phyloP scores from a whole-genome alignment of 2,329 filamentous ascomycete species.

The Alternaria brassicicola region DNA sequence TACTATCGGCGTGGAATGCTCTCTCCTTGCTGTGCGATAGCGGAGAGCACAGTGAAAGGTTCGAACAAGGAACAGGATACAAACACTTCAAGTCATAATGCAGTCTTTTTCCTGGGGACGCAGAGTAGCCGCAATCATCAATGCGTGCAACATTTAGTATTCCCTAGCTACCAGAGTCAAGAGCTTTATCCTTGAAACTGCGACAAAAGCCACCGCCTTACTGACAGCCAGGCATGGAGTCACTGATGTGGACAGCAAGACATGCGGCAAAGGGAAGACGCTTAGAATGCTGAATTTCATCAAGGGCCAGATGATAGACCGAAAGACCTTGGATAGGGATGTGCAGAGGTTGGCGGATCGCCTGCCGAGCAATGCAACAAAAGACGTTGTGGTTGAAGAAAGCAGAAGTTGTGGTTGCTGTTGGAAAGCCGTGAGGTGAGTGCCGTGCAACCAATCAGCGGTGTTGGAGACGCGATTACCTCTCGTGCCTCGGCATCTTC shows the following conservation, averaged over 20 bases:
- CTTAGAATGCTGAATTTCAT: too few species aligned
- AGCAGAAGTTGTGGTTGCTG: background rate
- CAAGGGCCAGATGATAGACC: too few species aligned
- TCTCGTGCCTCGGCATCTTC: constrained; percentile 29
- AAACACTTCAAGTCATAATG: background rate
- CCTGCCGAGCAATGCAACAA: background rate
- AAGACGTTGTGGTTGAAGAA: background rate
- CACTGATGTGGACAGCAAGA: too few species aligned
- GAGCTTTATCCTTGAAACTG: too few species aligned
- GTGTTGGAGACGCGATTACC: background rate
- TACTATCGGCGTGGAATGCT: background rate
- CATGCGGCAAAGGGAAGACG: too few species aligned
- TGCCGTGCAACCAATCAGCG: background rate
- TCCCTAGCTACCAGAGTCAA: too few species aligned
- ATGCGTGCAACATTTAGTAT: too few species aligned
- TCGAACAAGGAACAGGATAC: background rate
- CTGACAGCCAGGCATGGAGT: too few species aligned
- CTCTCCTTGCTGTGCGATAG: background rate
- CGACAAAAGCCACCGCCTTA: too few species aligned
- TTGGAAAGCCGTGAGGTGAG: background rate
- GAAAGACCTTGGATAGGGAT: background rate
- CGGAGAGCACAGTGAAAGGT: background rate
- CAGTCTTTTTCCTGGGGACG: background rate
- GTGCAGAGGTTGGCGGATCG: background rate
- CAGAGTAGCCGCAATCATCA: too few species aligned